Conservation (phyloP, 495 filamentous ascomycete genomes). For the Sordaria brevicollis region DNA sequence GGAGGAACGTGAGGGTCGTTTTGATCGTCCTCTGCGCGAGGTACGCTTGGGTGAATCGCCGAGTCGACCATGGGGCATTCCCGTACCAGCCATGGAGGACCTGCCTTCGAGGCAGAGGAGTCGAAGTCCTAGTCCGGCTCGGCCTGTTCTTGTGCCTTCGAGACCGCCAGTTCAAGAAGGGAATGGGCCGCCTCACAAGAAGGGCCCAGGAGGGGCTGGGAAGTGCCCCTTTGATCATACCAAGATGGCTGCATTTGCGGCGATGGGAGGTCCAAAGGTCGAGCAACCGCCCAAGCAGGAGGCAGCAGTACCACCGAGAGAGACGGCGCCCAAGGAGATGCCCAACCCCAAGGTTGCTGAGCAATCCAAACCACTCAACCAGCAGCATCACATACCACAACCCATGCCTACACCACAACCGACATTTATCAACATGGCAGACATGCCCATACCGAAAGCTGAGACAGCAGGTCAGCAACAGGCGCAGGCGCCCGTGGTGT, state of each 20-base stretch:
- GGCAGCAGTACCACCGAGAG: background rate
- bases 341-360: constrained; percentile 9
- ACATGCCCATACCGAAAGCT: constrained; percentile 12
- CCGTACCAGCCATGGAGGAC: constrained; percentile 43
- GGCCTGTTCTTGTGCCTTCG: background rate
- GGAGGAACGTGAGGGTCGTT: constrained; percentile 48
- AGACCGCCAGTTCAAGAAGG: background rate
- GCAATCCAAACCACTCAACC: constrained; percentile 12
- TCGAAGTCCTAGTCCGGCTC: background rate
- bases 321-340: background rate
- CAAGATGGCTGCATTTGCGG: constrained; percentile 18
- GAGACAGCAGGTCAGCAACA: constrained; percentile 5
- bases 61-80: constrained; percentile 83
- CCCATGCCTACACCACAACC: constrained; percentile 18
- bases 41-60: constrained; percentile 82
- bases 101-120: background rate
- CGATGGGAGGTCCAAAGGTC: too few species aligned
- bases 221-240: constrained; percentile 40
- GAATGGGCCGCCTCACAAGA: constrained; percentile 11
- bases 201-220: constrained; percentile 11
- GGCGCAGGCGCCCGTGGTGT: constrained; percentile 52
- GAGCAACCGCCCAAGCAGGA: constrained; percentile 11
- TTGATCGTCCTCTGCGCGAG: constrained; percentile 73
- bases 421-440: constrained; percentile 28
- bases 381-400: background rate